Base-by-base conservation (phyloP, 148 eudicot species). In the Fagopyrum tataricum region DNA sequence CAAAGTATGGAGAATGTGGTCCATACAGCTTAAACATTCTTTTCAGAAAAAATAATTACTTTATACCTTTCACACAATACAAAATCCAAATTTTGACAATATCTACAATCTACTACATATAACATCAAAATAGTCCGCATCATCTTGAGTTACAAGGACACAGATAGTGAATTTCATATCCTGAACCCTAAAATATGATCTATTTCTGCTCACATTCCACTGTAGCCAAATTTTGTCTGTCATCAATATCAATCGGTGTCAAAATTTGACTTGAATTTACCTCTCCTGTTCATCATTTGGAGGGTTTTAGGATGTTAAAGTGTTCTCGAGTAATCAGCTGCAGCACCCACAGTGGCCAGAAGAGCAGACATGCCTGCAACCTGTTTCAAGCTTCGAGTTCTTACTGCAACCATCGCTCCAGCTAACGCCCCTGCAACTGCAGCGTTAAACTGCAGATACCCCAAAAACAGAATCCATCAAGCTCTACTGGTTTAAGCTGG, bases 401-500 rank as follows among this genome's bases (percentile, higher is more conserved):
- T 83, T 55, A 80, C 87, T 76, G 91, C 92, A 64, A 86, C 59
- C 72, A 89, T 85, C 39, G 89, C 92, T 17, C 98, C 98, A n/a
- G 93, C 95, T 58, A 89, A 78, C 52, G 83, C 92, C 43, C 98
- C 96, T 1, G 91, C 98, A 44, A 85, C 73, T 58, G 88, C 81
- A 26, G 89, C 85, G 80, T 91, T 93, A 47, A 90, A 73, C 96
- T 91, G 80, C 73, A 78, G 14, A 53, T 55, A 7, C 8, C 8
- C 24, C 26, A 8, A 55, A 49, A 55, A 18, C 2, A 55, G 61
- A 55, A 7, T 21, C 21, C 61, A 8, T 20, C 71, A 68, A n/a
- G 13, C 48, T 44, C 46, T 20, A 68, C 71, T 14, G 24, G 37
- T 15, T 41, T 68, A 4, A 68, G 11, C 21, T 21, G 21, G 11